These are phyloP conservation scores for Microstegium vimineum DNA, from an alignment of 176 grass and related monocot genomes.

Conservation along the genomic window DNA sequence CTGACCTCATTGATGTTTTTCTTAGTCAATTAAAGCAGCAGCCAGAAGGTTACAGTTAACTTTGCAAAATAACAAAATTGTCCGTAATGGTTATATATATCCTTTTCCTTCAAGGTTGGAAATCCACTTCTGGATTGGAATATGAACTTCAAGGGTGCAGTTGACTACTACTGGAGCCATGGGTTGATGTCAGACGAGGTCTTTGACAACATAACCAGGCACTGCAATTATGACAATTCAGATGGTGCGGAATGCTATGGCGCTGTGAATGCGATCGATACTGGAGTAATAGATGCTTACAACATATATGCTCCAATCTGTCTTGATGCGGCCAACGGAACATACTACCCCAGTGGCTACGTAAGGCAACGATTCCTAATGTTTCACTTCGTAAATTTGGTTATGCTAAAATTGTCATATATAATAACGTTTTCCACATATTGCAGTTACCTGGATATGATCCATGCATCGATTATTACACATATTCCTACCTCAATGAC, in stretches of 20 bases:
- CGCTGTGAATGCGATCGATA: background rate
- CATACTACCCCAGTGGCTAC: constrained; percentile 23
- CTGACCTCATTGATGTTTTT: too few relatives aligned
- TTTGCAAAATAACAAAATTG: too few relatives aligned
- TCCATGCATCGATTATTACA: constrained; percentile 14
- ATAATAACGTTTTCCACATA: background rate
- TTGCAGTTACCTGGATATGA: constrained; percentile 40
- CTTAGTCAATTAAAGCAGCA: too few relatives aligned
- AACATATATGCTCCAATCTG: constrained; percentile 50
- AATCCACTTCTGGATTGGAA: constrained; percentile 29
- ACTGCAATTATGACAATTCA: constrained; percentile 19
- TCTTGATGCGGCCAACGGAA: background rate
- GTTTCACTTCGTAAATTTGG: background rate
- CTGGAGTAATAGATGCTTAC: background rate
- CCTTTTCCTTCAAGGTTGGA: constrained; percentile 25
- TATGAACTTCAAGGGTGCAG: background rate
- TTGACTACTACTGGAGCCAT: constrained; percentile 44
- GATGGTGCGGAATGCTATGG: background rate
- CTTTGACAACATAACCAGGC: constrained; percentile 25
- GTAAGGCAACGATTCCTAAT: constrained; percentile 7
- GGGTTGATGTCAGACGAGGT: constrained; percentile 35
- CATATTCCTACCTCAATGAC: constrained; percentile 43
- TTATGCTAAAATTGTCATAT: background rate
- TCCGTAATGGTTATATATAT: background rate
- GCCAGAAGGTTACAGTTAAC: background rate